Conservation (phyloP, 768 basidiomycete species). For the Mycena vulgaris region DNA sequence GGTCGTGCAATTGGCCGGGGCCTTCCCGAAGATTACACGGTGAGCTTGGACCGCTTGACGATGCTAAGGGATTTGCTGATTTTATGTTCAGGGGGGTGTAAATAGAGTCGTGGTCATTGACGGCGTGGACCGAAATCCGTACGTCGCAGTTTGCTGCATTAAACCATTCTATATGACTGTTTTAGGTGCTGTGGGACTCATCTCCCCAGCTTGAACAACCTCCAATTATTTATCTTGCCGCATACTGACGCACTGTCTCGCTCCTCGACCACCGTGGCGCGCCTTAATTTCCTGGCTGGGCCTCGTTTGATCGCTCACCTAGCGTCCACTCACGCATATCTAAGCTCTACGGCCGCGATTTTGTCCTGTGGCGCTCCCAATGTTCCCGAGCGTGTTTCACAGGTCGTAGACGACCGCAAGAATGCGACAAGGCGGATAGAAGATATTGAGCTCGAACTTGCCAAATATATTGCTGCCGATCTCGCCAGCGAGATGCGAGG, state of each 20-base stretch:
- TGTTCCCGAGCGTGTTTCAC: constrained; percentile 77
- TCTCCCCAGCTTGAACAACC: constrained; percentile 80
- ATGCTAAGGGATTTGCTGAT: background rate
- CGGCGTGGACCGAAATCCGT: constrained; percentile 86
- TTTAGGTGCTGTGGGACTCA: constrained; percentile 88
- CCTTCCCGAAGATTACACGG: constrained; percentile 79
- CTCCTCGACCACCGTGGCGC: constrained; percentile 72
- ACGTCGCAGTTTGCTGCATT: constrained; percentile 45
- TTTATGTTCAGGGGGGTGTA: constrained; percentile 64
- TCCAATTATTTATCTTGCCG: constrained; percentile 80
- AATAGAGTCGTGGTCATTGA: constrained; percentile 89
- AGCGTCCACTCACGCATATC: constrained; percentile 66
- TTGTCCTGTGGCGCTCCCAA: constrained; percentile 79
- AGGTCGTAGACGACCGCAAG: constrained; percentile 78
- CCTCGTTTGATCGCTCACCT: constrained; percentile 80
- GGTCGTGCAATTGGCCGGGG: constrained; percentile 70
- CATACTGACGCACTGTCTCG: constrained; percentile 78
- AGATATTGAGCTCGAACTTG: constrained; percentile 80
- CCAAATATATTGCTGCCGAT: constrained; percentile 60
- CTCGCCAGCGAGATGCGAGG: constrained; percentile 56
- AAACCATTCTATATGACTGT: constrained; percentile 30
- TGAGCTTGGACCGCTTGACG: background rate
- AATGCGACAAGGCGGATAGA: constrained; percentile 76
- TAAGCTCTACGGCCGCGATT: constrained; percentile 69
- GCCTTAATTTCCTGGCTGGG: constrained; percentile 88